Percentiles rank a stretch among this genome's conserved stretches.
These are phyloP conservation scores for Xylariaceae sp. DNA, from an alignment of 2,329 filamentous ascomycete species.

Conservation along the genomic window DNA sequence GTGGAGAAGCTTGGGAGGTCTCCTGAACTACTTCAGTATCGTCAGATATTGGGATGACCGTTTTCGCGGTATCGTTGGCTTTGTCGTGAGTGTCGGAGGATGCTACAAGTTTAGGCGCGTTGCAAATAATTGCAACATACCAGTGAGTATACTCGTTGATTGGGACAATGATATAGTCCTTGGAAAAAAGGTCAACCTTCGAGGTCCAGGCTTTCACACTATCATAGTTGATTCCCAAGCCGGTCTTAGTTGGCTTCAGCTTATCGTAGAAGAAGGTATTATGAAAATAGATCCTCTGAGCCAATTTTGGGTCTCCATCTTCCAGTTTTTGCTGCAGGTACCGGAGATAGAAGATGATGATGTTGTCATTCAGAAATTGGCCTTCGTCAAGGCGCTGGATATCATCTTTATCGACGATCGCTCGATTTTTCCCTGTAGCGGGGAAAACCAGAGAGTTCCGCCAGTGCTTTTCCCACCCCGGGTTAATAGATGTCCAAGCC, in stretches of 20 bases:
- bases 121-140: conserved; percentile 96
- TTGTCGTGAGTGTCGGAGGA: conserved; percentile 13
- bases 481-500: conserved; percentile 58
- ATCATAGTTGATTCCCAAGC: conserved; percentile 76
- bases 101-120: conserved; percentile 69
- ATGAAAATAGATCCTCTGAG: conserved; percentile 80
- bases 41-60: conserved; percentile 23
- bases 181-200: conserved; percentile 80
- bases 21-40: neutral
- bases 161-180: conserved; percentile 89
- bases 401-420: conserved; percentile 73
- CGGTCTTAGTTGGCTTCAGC: conserved; percentile 64
- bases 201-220: conserved; percentile 88
- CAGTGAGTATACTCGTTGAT: conserved; percentile 89
- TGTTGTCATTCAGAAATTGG: conserved; percentile 89
- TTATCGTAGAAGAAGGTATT: conserved; percentile 91
- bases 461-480: conserved; percentile 60
- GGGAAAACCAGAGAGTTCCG: conserved; percentile 67
- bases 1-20: neutral
- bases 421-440: conserved; percentile 61
- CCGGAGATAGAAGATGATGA: conserved; percentile 86
- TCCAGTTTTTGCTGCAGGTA: conserved; percentile 70
- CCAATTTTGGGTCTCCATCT: conserved; percentile 57
- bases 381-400: conserved; percentile 80
- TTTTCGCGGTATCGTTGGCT: neutral